Evolutionary conservation across 352 stramenopile genomes (phyloP).

Genomic region (Globisporangium carolinianum): DNA sequence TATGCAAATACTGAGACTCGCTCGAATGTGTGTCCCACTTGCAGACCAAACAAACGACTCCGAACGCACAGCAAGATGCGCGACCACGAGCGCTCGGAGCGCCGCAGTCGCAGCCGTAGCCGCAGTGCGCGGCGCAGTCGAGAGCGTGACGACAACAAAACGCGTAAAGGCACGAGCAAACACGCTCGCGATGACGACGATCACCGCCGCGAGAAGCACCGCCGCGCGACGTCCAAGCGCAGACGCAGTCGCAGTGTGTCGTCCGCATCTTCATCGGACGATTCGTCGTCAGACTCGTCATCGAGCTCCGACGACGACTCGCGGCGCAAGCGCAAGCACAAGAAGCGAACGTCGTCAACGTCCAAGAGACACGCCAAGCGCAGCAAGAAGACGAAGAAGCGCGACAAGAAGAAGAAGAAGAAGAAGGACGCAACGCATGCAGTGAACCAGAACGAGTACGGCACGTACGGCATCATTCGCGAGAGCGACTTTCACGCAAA

Average conservation of each 20-base stretch:
- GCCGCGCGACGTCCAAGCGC: conserved; percentile 3
- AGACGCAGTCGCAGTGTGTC: conserved; percentile 3
- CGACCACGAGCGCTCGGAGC: neutral
- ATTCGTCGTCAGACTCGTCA: neutral
- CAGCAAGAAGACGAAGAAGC: conserved; percentile 18
- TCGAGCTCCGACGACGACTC: conserved; percentile 6
- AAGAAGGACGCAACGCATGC: conserved; percentile 26
- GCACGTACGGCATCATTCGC: conserved; percentile 95
- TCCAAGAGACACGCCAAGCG: conserved; percentile 13
- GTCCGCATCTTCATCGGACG: conserved; percentile 24
- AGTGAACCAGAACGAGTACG: conserved; percentile 91
- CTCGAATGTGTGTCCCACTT: neutral
- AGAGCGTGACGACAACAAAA: too few species aligned
- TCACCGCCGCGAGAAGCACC: neutral
- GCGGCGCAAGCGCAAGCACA: conserved; percentile 12
- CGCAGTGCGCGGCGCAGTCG: conserved; percentile 10
- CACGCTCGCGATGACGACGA: too few species aligned
- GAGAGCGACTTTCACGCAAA: conserved; percentile 90
- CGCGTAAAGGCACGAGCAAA: too few species aligned
- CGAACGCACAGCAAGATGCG: neutral
- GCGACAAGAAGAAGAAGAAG: conserved; percentile 15
- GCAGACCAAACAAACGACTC: too few species aligned
- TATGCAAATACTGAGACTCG: too few species aligned
- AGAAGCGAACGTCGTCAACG: conserved; percentile 15
- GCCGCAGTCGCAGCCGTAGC: conserved; percentile 6